A percentile compares a stretch with the other conserved stretches of the same genome.
These are phyloP conservation scores for Calocybe indica DNA, from an alignment of 768 basidiomycete species.

Conservation along the genomic window DNA sequence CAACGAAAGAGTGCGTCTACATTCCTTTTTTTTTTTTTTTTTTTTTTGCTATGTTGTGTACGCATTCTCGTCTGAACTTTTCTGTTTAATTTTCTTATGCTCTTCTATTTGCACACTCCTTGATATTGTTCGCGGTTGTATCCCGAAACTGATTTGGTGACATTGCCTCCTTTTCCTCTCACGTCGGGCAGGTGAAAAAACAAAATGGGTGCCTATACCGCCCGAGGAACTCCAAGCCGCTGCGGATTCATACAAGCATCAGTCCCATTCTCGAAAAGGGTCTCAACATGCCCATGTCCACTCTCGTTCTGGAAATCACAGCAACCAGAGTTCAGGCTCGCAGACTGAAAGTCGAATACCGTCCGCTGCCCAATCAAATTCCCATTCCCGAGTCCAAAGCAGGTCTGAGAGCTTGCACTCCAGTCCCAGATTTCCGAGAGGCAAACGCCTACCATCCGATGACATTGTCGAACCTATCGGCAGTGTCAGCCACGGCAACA, in stretches of 20 bases:
- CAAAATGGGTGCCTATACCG: slow-evolving; percentile 59
- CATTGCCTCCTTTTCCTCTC: slow-evolving; percentile 1
- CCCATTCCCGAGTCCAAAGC: slow-evolving; percentile 41
- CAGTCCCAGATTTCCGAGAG: slow-evolving; percentile 39
- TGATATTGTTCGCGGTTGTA: background rate
- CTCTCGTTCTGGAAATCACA: slow-evolving; percentile 2
- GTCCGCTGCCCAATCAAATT: slow-evolving; percentile 20
- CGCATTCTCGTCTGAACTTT: background rate
- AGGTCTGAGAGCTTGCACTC: slow-evolving; percentile 41
- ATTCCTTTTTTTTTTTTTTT: background rate
- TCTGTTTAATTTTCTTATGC: background rate
- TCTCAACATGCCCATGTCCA: slow-evolving; percentile 3
- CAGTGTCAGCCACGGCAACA: background rate
- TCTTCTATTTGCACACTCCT: background rate
- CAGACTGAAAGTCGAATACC: slow-evolving; percentile 9
- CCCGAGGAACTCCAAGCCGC: slow-evolving; percentile 50
- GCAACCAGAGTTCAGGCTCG: slow-evolving; percentile 4
- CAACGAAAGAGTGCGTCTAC: slow-evolving; percentile 21
- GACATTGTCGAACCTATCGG: slow-evolving; percentile 7
- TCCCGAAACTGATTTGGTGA: slow-evolving; percentile 3
- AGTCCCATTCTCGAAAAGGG: slow-evolving; percentile 19
- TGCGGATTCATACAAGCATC: slow-evolving; percentile 25
- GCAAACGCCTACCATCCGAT: slow-evolving; percentile 36
- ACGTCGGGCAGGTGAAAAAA: slow-evolving; percentile 38
- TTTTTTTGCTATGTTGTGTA: background rate